A percentile compares a stretch with the other conserved stretches of the same genome.
phyloP scores from a whole-genome alignment of 768 basidiomycete genomes.

The Amyloporia xantha region DNA sequence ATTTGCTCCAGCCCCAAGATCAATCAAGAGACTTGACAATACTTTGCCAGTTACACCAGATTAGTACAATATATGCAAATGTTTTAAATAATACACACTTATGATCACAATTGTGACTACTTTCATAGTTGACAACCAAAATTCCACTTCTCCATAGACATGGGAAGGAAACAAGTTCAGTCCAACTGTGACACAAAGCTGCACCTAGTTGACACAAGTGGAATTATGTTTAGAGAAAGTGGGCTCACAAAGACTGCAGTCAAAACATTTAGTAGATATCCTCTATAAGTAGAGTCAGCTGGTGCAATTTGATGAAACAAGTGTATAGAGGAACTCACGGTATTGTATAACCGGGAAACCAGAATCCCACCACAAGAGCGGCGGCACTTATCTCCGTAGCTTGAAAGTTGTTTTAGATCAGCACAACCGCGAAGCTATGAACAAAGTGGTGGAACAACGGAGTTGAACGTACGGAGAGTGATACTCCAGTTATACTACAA shows the following conservation, averaged over 20 bases:
- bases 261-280: too few species aligned
- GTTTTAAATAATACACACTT: constrained; percentile 15
- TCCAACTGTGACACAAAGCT: constrained; percentile 17
- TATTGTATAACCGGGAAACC: too few species aligned
- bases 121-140: constrained; percentile 27
- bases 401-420: constrained; percentile 1
- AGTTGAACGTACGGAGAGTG: constrained; percentile 20
- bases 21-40: constrained; percentile 12
- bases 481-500: constrained; percentile 23
- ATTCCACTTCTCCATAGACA: constrained; percentile 23
- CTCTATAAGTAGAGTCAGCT: too few species aligned
- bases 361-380: constrained; percentile 42
- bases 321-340: too few species aligned
- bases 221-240: too few species aligned
- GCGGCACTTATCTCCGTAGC: constrained; percentile 49
- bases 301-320: too few species aligned
- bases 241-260: too few species aligned
- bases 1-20: constrained; percentile 16
- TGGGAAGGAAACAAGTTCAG: constrained; percentile 22
- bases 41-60: too few species aligned
- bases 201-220: too few species aligned
- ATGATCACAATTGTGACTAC: constrained; percentile 26
- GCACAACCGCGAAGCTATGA: constrained; percentile 36
- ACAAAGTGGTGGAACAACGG: background rate
- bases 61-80: too few species aligned